These are phyloP conservation scores for Clitopilus passeckerianus DNA, from an alignment of 768 basidiomycete genomes.

Conservation along the genomic window DNA sequence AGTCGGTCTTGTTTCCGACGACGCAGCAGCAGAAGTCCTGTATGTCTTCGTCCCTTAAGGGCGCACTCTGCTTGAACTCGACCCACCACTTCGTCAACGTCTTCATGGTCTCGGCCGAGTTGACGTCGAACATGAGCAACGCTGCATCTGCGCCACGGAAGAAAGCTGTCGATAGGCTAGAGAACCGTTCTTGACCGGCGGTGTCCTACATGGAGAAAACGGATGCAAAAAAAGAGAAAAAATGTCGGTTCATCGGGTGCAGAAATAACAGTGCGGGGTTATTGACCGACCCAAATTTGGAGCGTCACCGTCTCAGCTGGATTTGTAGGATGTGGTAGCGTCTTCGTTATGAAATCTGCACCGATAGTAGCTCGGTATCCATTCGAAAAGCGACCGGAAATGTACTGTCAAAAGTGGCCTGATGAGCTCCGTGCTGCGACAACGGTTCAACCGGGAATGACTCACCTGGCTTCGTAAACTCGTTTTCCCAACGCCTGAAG, in stretches of 20 bases:
- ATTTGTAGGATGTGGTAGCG: slow-evolving; percentile 53
- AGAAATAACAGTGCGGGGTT: background rate
- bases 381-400: slow-evolving; percentile 69
- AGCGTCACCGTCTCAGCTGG: slow-evolving; percentile 56
- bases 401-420: slow-evolving; percentile 43
- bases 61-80: slow-evolving; percentile 66
- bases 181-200: slow-evolving; percentile 86
- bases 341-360: slow-evolving; percentile 83
- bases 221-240: background rate
- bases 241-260: background rate
- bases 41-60: slow-evolving; percentile 58
- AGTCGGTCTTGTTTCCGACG: slow-evolving; percentile 78
- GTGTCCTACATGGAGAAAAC: slow-evolving; percentile 51
- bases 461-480: slow-evolving; percentile 70
- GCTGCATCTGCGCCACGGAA: slow-evolving; percentile 84
- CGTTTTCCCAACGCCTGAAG: slow-evolving; percentile 84
- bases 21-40: slow-evolving; percentile 68
- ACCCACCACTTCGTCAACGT: slow-evolving; percentile 72
- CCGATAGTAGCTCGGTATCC: slow-evolving; percentile 85
- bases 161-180: slow-evolving; percentile 75
- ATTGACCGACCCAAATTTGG: slow-evolving; percentile 48
- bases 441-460: slow-evolving; percentile 7
- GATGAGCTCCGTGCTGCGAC: background rate
- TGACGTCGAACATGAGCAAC: slow-evolving; percentile 78
- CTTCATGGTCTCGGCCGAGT: slow-evolving; percentile 52